Conservation (phyloP, 176 grass and related monocot genomes). For the Musa troglodytarum region DNA sequence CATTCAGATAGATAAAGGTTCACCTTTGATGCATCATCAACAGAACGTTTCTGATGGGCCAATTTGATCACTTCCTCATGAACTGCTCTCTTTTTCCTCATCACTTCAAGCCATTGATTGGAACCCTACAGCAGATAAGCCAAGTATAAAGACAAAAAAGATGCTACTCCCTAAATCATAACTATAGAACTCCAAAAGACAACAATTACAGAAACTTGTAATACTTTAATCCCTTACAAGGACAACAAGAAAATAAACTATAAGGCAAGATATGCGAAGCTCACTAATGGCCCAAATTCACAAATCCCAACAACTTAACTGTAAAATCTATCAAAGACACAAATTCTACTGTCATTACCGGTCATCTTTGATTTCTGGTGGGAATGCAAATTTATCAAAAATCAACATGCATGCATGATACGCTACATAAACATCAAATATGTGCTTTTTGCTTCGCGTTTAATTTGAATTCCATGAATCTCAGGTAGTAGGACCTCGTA, state of each 20-base stretch:
- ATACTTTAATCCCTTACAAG: background rate
- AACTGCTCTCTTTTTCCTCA: constrained; percentile 85
- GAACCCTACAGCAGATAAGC: constrained; percentile 40
- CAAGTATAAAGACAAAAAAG: constrained; percentile 2
- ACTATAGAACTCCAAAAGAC: background rate
- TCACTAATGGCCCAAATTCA: background rate
- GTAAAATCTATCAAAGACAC: no score
- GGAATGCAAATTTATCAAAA: no score
- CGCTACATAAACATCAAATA: no score
- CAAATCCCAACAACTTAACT: background rate
- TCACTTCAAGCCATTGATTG: constrained; percentile 78
- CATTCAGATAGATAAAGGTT: constrained; percentile 14
- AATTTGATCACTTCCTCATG: constrained; percentile 88
- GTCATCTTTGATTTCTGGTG: no score
- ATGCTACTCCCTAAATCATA: background rate
- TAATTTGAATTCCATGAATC: no score
- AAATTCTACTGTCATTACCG: no score
- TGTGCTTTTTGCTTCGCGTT: no score
- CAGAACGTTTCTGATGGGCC: constrained; percentile 49
- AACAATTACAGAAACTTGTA: background rate
- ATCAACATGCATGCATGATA: no score
- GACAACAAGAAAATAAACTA: background rate
- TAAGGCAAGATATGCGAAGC: background rate
- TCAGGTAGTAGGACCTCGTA: no score
- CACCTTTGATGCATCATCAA: constrained; percentile 43